Percentiles rank a stretch among this genome's conserved stretches.
These are phyloP conservation scores for Bryoerythrophyllum caledonicum DNA, from an alignment of 225 moss, liverwort and hornwort species.

Conservation along the genomic window DNA sequence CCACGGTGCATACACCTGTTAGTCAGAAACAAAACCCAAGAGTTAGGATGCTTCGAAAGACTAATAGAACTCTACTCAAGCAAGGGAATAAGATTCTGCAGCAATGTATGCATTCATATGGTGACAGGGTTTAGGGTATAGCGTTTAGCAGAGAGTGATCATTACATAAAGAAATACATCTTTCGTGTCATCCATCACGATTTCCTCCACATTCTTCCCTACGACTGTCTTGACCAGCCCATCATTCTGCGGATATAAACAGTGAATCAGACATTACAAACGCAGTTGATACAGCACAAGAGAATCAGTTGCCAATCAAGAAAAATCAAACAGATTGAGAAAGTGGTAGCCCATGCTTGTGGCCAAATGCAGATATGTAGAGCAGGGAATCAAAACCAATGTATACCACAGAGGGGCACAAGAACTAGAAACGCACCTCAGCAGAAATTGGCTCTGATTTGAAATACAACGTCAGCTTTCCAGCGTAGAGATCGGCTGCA, in stretches of 20 bases:
- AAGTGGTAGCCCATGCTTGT: not conserved
- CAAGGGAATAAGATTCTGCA: not conserved
- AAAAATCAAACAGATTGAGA: not conserved
- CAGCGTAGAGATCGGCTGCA: conserved; percentile 47
- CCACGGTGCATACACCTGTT: conserved; percentile 68
- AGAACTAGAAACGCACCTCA: conserved; percentile 39
- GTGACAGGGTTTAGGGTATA: too few relatives aligned
- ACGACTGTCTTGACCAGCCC: conserved; percentile 66
- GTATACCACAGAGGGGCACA: not conserved
- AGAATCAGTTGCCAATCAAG: not conserved
- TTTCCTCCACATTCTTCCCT: conserved; percentile 66
- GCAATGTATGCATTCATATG: not conserved
- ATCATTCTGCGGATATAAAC: conserved; percentile 43
- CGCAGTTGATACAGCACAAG: not conserved
- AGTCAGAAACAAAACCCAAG: conserved; percentile 15
- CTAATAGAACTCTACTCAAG: not conserved
- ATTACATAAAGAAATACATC: conserved; percentile 67
- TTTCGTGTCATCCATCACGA: conserved; percentile 71
- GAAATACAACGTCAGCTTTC: conserved; percentile 50
- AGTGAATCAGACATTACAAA: not conserved
- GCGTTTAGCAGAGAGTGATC: not conserved
- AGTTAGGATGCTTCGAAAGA: conserved; percentile 11
- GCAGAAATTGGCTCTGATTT: conserved; percentile 70
- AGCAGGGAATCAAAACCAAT: not conserved
- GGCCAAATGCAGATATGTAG: not conserved